Evolutionary conservation across 1,284 basidiomycete species (phyloP).

Genomic region (Phellinidium pouzarii): DNA sequence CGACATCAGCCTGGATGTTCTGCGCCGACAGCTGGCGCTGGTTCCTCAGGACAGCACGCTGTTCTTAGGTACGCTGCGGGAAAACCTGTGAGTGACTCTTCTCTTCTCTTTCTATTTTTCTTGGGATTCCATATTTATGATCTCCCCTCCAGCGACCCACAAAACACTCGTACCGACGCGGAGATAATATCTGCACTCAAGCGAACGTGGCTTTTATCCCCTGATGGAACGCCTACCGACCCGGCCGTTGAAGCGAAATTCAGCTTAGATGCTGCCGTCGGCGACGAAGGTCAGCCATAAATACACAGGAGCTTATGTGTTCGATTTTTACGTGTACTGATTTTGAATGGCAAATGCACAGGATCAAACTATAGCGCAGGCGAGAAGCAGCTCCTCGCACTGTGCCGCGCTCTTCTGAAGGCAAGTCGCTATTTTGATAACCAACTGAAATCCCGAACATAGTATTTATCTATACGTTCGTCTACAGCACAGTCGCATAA

Average conservation of each 20-base stretch:
- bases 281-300: slow-evolving; percentile 46
- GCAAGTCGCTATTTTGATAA: too few species aligned
- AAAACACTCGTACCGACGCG: slow-evolving; percentile 43
- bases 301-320: too few species aligned
- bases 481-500: slow-evolving; percentile 56
- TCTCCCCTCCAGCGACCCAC: slow-evolving; percentile 46
- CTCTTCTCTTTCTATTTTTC: slow-evolving; percentile 6
- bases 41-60: slow-evolving; percentile 66
- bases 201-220: slow-evolving; percentile 56
- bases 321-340: too few species aligned
- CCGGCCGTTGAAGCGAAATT: slow-evolving; percentile 54
- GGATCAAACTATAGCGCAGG: slow-evolving; percentile 72
- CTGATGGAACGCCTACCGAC: slow-evolving; percentile 39
- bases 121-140: background rate
- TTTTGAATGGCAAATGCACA: slow-evolving; percentile 25
- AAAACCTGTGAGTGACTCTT: slow-evolving; percentile 50
- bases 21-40: slow-evolving; percentile 59
- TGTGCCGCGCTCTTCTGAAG: slow-evolving; percentile 68
- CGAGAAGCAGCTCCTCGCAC: slow-evolving; percentile 70
- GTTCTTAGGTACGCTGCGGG: slow-evolving; percentile 60
- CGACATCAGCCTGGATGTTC: slow-evolving; percentile 45
- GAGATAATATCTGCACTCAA: slow-evolving; percentile 47
- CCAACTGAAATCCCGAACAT: too few species aligned
- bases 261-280: slow-evolving; percentile 55
- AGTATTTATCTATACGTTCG: too few species aligned